Evolutionary conservation across 495 filamentous ascomycete species (phyloP).

Genomic region (Tuber magnatum): DNA sequence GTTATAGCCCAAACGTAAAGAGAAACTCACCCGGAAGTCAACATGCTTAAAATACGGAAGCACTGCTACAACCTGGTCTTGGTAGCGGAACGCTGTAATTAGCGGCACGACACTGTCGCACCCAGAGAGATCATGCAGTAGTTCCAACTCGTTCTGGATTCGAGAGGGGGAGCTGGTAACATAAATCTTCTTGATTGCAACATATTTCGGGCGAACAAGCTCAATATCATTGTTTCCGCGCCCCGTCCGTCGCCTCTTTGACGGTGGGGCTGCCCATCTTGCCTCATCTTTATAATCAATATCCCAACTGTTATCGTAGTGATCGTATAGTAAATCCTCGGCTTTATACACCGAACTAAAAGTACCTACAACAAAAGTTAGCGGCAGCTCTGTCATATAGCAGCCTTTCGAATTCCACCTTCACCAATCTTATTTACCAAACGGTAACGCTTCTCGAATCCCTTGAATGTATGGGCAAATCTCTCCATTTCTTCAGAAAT

Average conservation of each 20-base stretch:
- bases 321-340: constrained; percentile 83
- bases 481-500: constrained; percentile 80
- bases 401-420: constrained; percentile 49
- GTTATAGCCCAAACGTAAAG: neutral
- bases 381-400: neutral
- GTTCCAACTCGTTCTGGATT: constrained; percentile 93
- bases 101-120: constrained; percentile 82
- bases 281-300: constrained; percentile 56
- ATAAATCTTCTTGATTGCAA: constrained; percentile 98
- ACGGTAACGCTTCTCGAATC: constrained; percentile 74
- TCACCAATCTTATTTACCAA: constrained; percentile 96
- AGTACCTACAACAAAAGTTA: constrained; percentile 45
- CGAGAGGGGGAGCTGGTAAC: constrained; percentile 88
- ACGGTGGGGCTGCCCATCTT: constrained; percentile 48
- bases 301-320: constrained; percentile 84
- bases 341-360: constrained; percentile 99
- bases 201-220: constrained; percentile 58
- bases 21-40: constrained; percentile 63
- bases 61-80: constrained; percentile 91
- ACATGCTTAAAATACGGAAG: constrained; percentile 91
- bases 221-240: constrained; percentile 31
- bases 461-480: constrained; percentile 71
- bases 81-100: constrained; percentile 88
- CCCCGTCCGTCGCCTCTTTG: constrained; percentile 34
- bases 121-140: constrained; percentile 81